Evolutionary conservation across 768 basidiomycete species (phyloP), one percentile per base, ranked within the genome.

Genomic region (Trametes coccinea): DNA sequence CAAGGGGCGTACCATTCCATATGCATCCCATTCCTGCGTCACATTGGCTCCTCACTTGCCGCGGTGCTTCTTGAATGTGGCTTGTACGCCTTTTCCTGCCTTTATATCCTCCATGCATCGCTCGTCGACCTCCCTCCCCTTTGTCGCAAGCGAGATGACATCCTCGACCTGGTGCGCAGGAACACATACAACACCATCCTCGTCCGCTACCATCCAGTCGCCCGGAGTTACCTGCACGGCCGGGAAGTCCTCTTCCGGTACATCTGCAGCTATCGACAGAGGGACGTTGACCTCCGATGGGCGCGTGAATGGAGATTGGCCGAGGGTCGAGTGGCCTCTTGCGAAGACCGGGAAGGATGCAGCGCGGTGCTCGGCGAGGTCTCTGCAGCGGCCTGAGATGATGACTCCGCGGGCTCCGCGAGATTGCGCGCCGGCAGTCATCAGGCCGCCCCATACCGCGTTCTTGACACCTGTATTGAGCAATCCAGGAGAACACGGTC

Each of bases 361-460:
- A 4, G 76, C 76, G 43, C 86, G 82, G 67, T 92, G 90, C 74
- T 96, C 95, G 5, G 81, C 79, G 11, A 94, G 72, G 74, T 98
- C 95, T 68, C 95, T 83, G 75, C 90, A 92, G 14, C 92, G 84
- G 9, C 92, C 92, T 46, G 88, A 90, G 61, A 96, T 88, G 44
- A 96, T 78, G 48, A 89, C 92, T 10, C 92, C 94, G 27, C 78
- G 76, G 11, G 86, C 87, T 17, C 82, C 82, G 58, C 87, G 85
- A 11, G 84, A 82, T 69, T 85, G 83, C 1, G 93, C 93, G 22
- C 92, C 92, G 0, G 91, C 90, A 10, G 92, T 87, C 93, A 94
- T 93, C 51, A 93, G 84, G 17, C 94, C 93, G 27, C 94, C 93
- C 94, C 94, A 96, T 5, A 93, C 90, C 4, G 93, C 92, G 67